Conservation (phyloP, 225 moss, liverwort and hornwort species). For the Thuidium tamariscinum region DNA sequence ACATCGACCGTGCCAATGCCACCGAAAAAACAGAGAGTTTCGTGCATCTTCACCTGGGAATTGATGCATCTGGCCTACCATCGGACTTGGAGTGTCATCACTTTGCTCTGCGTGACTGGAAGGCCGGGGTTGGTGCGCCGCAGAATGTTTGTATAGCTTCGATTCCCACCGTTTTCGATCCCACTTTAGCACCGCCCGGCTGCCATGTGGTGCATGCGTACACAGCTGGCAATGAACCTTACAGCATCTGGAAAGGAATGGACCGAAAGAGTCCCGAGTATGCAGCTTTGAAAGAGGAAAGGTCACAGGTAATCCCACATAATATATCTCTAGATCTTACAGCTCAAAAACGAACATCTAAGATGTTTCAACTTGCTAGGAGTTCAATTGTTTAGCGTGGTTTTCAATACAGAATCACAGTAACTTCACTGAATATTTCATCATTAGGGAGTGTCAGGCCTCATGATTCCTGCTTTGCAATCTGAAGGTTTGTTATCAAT, state of each 20-base stretch:
- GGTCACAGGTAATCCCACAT: constrained; percentile 45
- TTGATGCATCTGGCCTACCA: constrained; percentile 52
- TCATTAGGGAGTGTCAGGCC: neutral
- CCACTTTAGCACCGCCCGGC: constrained; percentile 57
- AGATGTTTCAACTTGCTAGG: neutral
- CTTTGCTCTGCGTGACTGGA: constrained; percentile 53
- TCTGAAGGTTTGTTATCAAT: neutral
- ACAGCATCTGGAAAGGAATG: constrained; percentile 67
- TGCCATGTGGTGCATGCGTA: constrained; percentile 75
- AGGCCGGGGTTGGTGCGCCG: constrained; percentile 50
- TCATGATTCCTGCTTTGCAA: neutral
- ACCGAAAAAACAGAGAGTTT: constrained; percentile 68
- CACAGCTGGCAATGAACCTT: constrained; percentile 79
- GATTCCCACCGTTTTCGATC: constrained; percentile 68
- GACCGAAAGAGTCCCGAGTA: constrained; percentile 57
- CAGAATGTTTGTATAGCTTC: constrained; percentile 68
- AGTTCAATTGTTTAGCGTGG: neutral
- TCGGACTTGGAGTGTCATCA: constrained; percentile 72
- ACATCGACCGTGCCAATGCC: constrained; percentile 20
- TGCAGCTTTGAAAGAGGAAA: constrained; percentile 54
- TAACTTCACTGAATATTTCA: neutral
- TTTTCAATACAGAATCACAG: neutral
- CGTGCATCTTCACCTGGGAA: constrained; percentile 71
- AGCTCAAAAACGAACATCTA: neutral
- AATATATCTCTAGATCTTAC: neutral